These are phyloP conservation scores for Leccinellum albellum DNA, from an alignment of 768 basidiomycete genomes.

Conservation along the genomic window DNA sequence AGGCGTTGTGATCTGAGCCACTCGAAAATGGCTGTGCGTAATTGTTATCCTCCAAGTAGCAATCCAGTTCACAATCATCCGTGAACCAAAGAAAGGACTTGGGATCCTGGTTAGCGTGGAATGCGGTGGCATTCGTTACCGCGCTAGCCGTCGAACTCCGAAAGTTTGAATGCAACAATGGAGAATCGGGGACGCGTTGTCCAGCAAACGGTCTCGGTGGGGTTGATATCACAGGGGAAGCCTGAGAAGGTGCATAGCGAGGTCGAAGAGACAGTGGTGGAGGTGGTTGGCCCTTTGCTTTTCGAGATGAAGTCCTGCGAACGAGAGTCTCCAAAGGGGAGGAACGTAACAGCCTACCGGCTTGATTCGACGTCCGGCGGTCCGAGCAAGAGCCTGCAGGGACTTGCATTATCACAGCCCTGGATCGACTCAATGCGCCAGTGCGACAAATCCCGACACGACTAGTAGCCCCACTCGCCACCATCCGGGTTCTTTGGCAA, in stretches of 20 bases:
- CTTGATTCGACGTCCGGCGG: constrained; percentile 14
- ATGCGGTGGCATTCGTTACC: constrained; percentile 20
- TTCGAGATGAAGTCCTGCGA: constrained; percentile 45
- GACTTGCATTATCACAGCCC: constrained; percentile 19
- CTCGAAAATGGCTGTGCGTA: constrained; percentile 12
- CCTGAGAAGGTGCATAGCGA: constrained; percentile 1
- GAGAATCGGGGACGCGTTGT: constrained; percentile 36
- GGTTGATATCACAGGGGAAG: not conserved
- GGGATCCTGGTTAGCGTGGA: constrained; percentile 12
- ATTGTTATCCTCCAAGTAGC: constrained; percentile 42
- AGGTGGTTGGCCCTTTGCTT: not conserved
- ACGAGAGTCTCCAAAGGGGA: constrained; percentile 62
- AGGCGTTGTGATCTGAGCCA: not conserved
- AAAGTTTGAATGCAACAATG: constrained; percentile 49
- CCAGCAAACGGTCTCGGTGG: constrained; percentile 9
- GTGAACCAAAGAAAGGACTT: constrained; percentile 28
- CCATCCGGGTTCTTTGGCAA: not conserved
- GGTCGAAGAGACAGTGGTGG: constrained; percentile 13
- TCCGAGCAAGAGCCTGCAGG: constrained; percentile 11
- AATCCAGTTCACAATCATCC: constrained; percentile 33
- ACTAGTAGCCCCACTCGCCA: not conserved
- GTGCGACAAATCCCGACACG: not conserved
- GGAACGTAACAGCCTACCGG: constrained; percentile 33
- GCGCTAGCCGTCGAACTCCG: constrained; percentile 38
- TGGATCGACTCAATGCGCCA: constrained; percentile 1